phyloP scores from a whole-genome alignment of 2,329 filamentous ascomycete genomes.

The Hansfordia pulvinata region DNA sequence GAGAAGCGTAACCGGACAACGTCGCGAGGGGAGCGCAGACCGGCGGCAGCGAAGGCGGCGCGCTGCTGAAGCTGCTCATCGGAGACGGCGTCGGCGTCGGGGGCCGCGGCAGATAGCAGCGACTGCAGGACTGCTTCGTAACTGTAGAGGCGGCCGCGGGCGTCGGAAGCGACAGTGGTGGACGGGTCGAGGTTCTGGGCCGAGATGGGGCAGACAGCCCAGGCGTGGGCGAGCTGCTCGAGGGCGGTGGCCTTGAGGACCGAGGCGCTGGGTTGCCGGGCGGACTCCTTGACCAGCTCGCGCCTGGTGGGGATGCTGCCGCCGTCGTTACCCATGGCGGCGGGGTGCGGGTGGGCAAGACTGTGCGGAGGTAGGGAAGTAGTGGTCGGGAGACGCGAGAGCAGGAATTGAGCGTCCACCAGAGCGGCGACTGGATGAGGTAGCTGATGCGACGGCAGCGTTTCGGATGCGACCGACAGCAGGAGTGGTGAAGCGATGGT shows the following conservation, averaged over 20 bases:
- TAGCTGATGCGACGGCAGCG: too few species aligned
- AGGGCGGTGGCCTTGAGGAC: conserved; percentile 81
- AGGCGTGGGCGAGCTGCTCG: conserved; percentile 75
- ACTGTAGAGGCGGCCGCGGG: conserved; percentile 76
- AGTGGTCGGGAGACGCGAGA: conserved; percentile 1
- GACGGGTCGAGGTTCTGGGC: conserved; percentile 54
- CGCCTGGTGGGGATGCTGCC: conserved; percentile 91
- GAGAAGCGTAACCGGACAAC: conserved; percentile 74
- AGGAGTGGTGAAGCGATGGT: too few species aligned
- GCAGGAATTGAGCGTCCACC: too few species aligned
- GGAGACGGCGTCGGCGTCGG: conserved; percentile 42
- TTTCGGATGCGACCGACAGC: too few species aligned
- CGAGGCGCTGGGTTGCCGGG: conserved; percentile 65
- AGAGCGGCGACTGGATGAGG: too few species aligned
- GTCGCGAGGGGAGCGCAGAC: conserved; percentile 73
- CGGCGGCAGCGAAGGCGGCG: conserved; percentile 28
- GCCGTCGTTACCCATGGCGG: conserved; percentile 90
- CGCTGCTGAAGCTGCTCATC: conserved; percentile 17
- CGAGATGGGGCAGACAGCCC: conserved; percentile 80
- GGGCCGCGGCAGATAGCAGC: conserved; percentile 45
- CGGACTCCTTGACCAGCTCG: conserved; percentile 90
- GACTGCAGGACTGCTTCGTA: conserved; percentile 75
- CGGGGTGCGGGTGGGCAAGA: too few species aligned
- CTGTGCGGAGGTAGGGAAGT: conserved; percentile 6
- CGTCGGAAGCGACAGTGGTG: conserved; percentile 77